Conservation (phyloP, 202 grass and related monocot species). For the Zizania palustris region DNA sequence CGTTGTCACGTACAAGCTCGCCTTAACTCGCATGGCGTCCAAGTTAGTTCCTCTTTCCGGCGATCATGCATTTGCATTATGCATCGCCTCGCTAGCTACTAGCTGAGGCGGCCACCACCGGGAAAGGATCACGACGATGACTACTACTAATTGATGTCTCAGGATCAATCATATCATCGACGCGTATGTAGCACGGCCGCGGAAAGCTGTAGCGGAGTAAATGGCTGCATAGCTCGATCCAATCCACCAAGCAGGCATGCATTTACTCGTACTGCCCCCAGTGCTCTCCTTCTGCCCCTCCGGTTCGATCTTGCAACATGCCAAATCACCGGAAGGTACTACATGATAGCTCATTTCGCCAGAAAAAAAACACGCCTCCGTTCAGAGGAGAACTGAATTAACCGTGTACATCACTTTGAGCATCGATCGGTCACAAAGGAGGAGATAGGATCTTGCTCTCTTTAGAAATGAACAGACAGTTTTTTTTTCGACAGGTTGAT, state of each 20-base stretch:
- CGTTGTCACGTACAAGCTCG: neutral
- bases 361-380: neutral
- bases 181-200: too few relatives aligned
- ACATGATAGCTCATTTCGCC: neutral
- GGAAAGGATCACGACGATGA: neutral
- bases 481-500: neutral
- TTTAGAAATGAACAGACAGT: neutral
- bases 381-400: too few relatives aligned
- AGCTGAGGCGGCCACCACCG: neutral
- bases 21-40: neutral
- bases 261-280: neutral
- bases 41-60: neutral
- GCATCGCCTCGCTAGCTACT: too few relatives aligned
- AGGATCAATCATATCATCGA: neutral
- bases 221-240: neutral
- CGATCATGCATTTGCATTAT: neutral
- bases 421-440: neutral
- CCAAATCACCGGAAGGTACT: too few relatives aligned
- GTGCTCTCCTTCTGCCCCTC: neutral
- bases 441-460: neutral
- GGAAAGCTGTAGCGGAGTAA: neutral
- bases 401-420: neutral
- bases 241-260: neutral
- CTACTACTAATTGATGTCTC: too few relatives aligned
- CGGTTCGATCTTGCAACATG: too few relatives aligned